These are phyloP conservation scores for Solanum hybrid DNA, from an alignment of 305 asterid species.

Conservation along the genomic window DNA sequence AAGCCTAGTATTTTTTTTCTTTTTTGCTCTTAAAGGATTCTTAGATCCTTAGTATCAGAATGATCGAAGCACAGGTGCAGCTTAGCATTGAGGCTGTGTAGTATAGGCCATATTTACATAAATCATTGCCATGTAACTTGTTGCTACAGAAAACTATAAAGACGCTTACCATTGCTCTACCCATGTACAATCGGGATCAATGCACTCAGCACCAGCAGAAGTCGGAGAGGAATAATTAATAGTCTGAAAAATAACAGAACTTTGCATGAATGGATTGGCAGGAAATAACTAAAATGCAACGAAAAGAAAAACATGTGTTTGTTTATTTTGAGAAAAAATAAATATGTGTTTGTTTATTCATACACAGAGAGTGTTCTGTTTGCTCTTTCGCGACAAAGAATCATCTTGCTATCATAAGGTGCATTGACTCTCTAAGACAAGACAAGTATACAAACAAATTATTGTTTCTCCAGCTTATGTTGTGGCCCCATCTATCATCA, in stretches of 20 bases:
- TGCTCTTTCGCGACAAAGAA: background rate
- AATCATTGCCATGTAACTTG: background rate
- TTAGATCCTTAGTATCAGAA: background rate
- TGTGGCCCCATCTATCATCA: background rate
- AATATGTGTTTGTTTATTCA: background rate
- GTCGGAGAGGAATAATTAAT: constrained; percentile 69
- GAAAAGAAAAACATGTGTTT: background rate
- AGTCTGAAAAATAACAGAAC: constrained; percentile 42
- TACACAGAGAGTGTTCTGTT: background rate
- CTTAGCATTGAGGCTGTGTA: background rate
- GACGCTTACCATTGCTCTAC: constrained; percentile 83
- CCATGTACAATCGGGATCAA: constrained; percentile 89
- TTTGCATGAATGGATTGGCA: background rate
- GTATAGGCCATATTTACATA: background rate
- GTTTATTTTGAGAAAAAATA: background rate
- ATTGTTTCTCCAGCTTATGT: background rate
- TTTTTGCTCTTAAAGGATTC: background rate
- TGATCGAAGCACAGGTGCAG: background rate
- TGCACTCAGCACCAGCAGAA: constrained; percentile 98
- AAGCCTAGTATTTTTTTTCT: background rate
- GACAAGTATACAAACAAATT: background rate
- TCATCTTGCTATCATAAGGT: background rate
- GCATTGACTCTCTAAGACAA: background rate
- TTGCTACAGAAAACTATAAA: background rate
- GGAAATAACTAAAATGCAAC: background rate